Evolutionary conservation across 78 protist species (phyloP).

Genomic region (Bodo saltans): DNA sequence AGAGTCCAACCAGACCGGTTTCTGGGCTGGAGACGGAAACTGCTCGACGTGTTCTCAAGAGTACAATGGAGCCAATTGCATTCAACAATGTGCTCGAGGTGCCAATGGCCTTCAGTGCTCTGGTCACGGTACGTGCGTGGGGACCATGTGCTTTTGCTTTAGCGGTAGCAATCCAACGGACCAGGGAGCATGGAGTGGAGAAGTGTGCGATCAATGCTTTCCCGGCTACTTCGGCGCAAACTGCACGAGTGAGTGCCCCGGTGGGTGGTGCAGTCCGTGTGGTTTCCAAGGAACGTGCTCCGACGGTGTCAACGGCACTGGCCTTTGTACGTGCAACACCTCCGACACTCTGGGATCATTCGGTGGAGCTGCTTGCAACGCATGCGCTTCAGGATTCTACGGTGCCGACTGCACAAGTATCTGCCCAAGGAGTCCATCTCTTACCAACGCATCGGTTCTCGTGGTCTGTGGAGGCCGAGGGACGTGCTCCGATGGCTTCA

Average conservation of each 20-base stretch:
- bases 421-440: slow-evolving; percentile 6
- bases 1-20: not conserved
- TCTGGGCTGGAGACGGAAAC: not conserved
- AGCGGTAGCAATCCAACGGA: too few relatives aligned
- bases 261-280: slow-evolving; percentile 8
- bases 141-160: not conserved
- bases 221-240: slow-evolving; percentile 5
- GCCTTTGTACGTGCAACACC: not conserved
- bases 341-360: not conserved
- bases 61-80: not conserved
- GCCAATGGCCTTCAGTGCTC: not conserved
- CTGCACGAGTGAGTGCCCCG: slow-evolving; percentile 18
- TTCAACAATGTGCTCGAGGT: not conserved
- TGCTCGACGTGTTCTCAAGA: not conserved
- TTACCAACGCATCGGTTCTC: too few relatives aligned
- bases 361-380: not conserved
- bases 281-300: not conserved
- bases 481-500: not conserved
- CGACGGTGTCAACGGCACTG: slow-evolving; percentile 1
- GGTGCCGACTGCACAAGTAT: not conserved
- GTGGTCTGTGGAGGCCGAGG: slow-evolving; percentile 14
- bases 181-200: not conserved
- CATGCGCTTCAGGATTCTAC: not conserved
- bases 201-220: not conserved
- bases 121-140: slow-evolving; percentile 12